Evolutionary conservation across 176 grass and related monocot genomes (phyloP).

Genomic region (Tillandsia fasciculata): DNA sequence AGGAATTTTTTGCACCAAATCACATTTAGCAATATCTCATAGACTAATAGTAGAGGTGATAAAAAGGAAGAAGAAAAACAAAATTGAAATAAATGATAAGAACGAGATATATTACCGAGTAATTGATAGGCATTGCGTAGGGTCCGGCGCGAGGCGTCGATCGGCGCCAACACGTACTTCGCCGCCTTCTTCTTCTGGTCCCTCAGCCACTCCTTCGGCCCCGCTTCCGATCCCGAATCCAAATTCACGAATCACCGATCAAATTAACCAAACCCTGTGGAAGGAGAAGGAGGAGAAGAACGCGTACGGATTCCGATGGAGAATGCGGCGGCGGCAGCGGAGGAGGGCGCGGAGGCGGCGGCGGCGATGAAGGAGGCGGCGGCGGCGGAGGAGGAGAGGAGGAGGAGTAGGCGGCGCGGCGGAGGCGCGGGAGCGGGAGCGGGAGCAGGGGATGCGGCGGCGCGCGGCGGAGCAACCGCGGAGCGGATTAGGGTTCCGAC

Average conservation of each 20-base stretch:
- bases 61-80: no score
- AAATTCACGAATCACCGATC: neutral
- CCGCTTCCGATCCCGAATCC: slow-evolving; percentile 34
- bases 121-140: slow-evolving; percentile 52
- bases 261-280: neutral
- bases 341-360: slow-evolving; percentile 13
- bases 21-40: no score
- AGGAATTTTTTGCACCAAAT: no score
- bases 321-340: slow-evolving; percentile 34
- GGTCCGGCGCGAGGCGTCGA: slow-evolving; percentile 58
- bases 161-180: slow-evolving; percentile 64
- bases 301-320: slow-evolving; percentile 63
- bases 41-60: no score
- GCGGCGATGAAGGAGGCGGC: slow-evolving; percentile 23
- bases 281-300: neutral
- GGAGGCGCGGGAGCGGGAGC: neutral
- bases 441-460: neutral
- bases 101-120: slow-evolving; percentile 26
- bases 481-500: neutral
- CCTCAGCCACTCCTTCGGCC: slow-evolving; percentile 73
- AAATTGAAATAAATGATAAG: neutral
- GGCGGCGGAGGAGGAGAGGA: slow-evolving; percentile 17
- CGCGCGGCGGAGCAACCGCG: neutral
- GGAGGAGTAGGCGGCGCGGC: neutral
- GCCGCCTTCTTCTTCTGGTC: slow-evolving; percentile 91